These are phyloP conservation scores for Reutealis trisperma DNA, from an alignment of 345 rosid species.

Conservation along the genomic window DNA sequence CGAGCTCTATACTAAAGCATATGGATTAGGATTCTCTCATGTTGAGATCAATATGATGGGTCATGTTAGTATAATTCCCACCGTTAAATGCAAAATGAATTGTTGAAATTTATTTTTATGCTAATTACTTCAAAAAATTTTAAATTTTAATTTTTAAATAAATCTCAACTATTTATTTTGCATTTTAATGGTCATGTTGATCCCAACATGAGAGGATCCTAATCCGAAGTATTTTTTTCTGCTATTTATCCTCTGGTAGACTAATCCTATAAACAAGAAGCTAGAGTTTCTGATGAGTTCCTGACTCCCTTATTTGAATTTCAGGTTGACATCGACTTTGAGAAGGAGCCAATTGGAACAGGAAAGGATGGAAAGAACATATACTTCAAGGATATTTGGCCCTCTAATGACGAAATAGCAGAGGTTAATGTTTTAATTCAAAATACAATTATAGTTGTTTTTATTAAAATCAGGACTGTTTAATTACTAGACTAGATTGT, in stretches of 20 bases:
- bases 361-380: slow-evolving; percentile 79
- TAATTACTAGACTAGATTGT: neutral
- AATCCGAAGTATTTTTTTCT: neutral
- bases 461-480: slow-evolving; percentile 1
- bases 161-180: too few species aligned
- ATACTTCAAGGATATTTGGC: slow-evolving; percentile 67
- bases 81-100: too few species aligned
- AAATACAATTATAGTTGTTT: neutral
- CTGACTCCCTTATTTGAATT: neutral
- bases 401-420: slow-evolving; percentile 52
- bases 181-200: too few species aligned
- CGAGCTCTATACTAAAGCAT: neutral
- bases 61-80: too few species aligned
- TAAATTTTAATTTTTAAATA: too few species aligned
- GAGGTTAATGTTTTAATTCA: slow-evolving; percentile 47
- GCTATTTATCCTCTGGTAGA: neutral
- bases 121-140: too few species aligned
- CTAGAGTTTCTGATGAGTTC: neutral
- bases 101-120: too few species aligned
- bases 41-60: too few species aligned
- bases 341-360: slow-evolving; percentile 83
- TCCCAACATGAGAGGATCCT: too few species aligned
- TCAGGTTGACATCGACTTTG: slow-evolving; percentile 94
- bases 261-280: neutral
- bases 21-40: too few species aligned